A percentile compares a stretch with the other conserved stretches of the same genome.
These are phyloP conservation scores for Polyporus tsugae DNA, from an alignment of 1,284 basidiomycete species.

Conservation along the genomic window DNA sequence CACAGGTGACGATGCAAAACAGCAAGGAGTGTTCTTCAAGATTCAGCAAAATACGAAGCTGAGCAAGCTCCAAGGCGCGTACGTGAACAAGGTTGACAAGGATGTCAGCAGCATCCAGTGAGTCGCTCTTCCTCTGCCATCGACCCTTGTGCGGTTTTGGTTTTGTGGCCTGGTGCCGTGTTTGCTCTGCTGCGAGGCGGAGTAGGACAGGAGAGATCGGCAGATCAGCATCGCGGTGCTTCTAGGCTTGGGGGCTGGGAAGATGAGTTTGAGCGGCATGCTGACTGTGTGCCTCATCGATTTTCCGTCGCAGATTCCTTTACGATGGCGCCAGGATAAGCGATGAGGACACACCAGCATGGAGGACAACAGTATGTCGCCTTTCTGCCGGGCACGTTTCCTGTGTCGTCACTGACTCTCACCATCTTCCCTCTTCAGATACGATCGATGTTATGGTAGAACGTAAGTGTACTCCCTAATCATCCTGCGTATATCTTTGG, in stretches of 20 bases:
- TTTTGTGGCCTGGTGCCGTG: not conserved
- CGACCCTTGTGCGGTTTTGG: not conserved
- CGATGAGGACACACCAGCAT: conserved; percentile 89
- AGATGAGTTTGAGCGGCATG: not conserved
- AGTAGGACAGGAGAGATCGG: not conserved
- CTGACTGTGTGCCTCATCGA: conserved; percentile 9
- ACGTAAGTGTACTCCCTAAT: conserved; percentile 64
- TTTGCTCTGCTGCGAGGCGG: not conserved
- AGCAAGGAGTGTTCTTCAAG: conserved; percentile 98
- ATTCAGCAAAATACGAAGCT: conserved; percentile 95
- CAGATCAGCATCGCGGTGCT: conserved; percentile 9
- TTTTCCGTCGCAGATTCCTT: conserved; percentile 67
- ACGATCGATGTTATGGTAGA: conserved; percentile 94
- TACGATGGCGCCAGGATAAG: conserved; percentile 86
- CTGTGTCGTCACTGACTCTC: conserved; percentile 11
- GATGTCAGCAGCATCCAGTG: conserved; percentile 88
- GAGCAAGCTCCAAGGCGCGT: conserved; percentile 93
- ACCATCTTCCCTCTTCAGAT: conserved; percentile 51
- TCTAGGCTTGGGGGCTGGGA: conserved; percentile 1
- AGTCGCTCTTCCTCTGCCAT: conserved; percentile 40
- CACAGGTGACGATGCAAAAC: conserved; percentile 75
- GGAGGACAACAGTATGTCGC: conserved; percentile 79
- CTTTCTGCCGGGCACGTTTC: not conserved
- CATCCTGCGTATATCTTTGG: not conserved
- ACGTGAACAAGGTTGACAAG: conserved; percentile 94